Evolutionary conservation across 805 yeast species (phyloP).

Genomic region (Spathaspora passalidarum): DNA sequence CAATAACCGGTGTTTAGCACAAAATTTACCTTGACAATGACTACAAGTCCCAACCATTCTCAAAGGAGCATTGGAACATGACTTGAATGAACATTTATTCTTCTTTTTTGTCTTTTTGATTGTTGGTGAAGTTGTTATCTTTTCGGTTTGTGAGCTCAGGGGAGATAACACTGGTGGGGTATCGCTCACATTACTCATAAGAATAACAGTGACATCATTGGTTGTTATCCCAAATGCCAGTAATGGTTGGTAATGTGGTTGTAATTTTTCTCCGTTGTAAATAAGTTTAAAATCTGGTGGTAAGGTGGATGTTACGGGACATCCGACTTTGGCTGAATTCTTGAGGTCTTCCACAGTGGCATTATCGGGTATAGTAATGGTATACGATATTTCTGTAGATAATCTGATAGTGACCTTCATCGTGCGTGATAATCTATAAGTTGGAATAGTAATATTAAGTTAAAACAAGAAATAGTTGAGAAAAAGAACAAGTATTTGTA

Average conservation of each 20-base stretch:
- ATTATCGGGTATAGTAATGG: conserved; percentile 49
- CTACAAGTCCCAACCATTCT: conserved; percentile 79
- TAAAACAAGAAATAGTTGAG: neutral
- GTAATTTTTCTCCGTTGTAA: conserved; percentile 35
- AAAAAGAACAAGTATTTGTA: no score
- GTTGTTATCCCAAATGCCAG: conserved; percentile 17
- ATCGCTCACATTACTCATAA: conserved; percentile 26
- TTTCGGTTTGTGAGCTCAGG: conserved; percentile 7
- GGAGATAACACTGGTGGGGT: conserved; percentile 16
- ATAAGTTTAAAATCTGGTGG: conserved; percentile 40
- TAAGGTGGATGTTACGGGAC: conserved; percentile 28
- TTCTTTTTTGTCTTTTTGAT: conserved; percentile 35
- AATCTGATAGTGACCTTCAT: conserved; percentile 53
- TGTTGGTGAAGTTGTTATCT: conserved; percentile 3
- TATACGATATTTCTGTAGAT: conserved; percentile 41
- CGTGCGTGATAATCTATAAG: neutral
- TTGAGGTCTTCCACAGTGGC: conserved; percentile 52
- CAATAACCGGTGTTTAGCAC: conserved; percentile 81
- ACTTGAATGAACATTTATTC: conserved; percentile 47
- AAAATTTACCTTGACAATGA: conserved; percentile 79
- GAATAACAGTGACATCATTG: conserved; percentile 18
- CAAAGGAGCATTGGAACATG: conserved; percentile 64
- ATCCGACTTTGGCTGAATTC: conserved; percentile 43
- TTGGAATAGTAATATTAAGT: neutral
- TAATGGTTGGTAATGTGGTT: conserved; percentile 23